Evolutionary conservation across 805 yeast genomes (phyloP).

Genomic region (Starmerella vitae): DNA sequence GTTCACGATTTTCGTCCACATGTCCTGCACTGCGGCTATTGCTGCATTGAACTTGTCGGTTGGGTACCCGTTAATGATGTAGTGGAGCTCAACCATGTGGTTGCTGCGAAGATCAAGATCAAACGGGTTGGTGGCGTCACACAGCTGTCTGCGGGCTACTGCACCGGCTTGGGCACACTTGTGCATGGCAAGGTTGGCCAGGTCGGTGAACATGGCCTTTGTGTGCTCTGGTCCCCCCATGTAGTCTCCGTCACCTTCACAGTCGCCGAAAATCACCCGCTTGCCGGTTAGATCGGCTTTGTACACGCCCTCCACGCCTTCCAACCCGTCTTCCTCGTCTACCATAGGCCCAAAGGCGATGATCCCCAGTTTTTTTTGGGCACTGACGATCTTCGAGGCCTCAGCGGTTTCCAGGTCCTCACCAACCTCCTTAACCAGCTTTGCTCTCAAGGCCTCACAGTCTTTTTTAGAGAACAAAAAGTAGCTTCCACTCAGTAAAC

Average conservation of each 20-base stretch:
- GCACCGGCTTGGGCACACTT: conserved; percentile 4
- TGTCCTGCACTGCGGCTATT: conserved; percentile 19
- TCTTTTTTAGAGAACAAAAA: conserved; percentile 13
- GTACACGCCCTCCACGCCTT: neutral
- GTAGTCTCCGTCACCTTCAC: conserved; percentile 23
- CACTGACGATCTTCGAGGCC: conserved; percentile 21
- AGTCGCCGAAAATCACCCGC: conserved; percentile 23
- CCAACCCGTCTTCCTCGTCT: no score
- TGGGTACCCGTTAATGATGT: conserved; percentile 22
- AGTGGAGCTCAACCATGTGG: conserved; percentile 28
- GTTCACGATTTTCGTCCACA: conserved; percentile 22
- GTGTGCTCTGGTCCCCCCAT: conserved; percentile 13
- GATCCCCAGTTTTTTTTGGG: conserved; percentile 19
- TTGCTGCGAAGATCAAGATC: conserved; percentile 22
- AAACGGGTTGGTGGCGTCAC: conserved; percentile 26
- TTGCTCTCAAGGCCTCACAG: conserved; percentile 17
- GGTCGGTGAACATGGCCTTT: neutral
- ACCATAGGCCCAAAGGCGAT: conserved; percentile 14
- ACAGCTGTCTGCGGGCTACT: conserved; percentile 22
- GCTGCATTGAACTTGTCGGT: conserved; percentile 12
- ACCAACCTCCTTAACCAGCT: no score
- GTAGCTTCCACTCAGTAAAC: conserved; percentile 21
- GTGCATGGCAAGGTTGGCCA: conserved; percentile 14
- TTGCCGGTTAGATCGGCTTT: neutral
- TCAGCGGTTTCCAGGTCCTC: conserved; percentile 18